Percentiles rank a stretch among this genome's conserved stretches.
Evolutionary conservation across 1,284 basidiomycete species (phyloP).

Genomic region (Marasmius tenuissimus): DNA sequence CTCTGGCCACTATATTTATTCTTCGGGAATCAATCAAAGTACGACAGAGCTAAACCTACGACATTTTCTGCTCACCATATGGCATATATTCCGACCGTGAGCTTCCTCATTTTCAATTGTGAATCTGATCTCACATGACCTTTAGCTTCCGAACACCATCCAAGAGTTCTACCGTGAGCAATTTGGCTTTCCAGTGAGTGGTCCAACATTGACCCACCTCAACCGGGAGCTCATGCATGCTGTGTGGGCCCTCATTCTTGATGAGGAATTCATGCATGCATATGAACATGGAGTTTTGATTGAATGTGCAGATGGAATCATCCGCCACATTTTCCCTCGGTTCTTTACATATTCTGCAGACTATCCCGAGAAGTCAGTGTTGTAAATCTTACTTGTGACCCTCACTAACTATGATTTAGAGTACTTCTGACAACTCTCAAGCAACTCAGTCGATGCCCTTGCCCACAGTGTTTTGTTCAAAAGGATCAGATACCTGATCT

Average conservation of each 20-base stretch:
- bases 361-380: slow-evolving; percentile 27
- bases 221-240: slow-evolving; percentile 24
- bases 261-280: slow-evolving; percentile 18
- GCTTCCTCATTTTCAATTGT: background rate
- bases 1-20: slow-evolving; percentile 39
- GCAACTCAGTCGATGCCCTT: slow-evolving; percentile 17
- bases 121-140: background rate
- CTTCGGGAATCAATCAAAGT: slow-evolving; percentile 38
- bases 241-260: slow-evolving; percentile 18
- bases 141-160: slow-evolving; percentile 8
- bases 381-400: background rate
- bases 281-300: slow-evolving; percentile 19
- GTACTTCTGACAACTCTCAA: slow-evolving; percentile 14
- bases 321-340: slow-evolving; percentile 16
- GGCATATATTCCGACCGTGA: slow-evolving; percentile 31
- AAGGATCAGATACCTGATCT: slow-evolving; percentile 7
- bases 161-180: slow-evolving; percentile 8
- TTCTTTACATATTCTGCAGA: slow-evolving; percentile 15
- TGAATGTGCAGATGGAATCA: slow-evolving; percentile 17
- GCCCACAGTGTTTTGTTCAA: slow-evolving; percentile 16
- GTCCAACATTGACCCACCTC: slow-evolving; percentile 17
- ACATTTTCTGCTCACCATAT: slow-evolving; percentile 30
- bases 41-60: slow-evolving; percentile 21
- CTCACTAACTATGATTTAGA: background rate
- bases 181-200: slow-evolving; percentile 4